phyloP scores from a whole-genome alignment of 2,329 filamentous ascomycete genomes.

The Pleochaeta shiraiana region DNA sequence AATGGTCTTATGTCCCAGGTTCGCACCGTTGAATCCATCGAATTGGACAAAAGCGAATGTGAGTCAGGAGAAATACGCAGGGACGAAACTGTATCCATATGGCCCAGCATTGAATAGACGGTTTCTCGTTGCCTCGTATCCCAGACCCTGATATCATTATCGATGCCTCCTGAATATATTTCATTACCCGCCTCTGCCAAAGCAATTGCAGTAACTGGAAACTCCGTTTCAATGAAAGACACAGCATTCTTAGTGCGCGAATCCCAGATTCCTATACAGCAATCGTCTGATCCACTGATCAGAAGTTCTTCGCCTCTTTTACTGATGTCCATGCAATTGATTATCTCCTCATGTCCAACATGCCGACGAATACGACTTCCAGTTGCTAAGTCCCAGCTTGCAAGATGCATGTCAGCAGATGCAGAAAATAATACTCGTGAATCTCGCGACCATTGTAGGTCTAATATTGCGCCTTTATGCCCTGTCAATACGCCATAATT shows the following conservation, averaged over 20 bases:
- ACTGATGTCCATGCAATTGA: conserved; percentile 79
- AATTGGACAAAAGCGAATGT: conserved; percentile 73
- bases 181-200: conserved; percentile 91
- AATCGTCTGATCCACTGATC: conserved; percentile 83
- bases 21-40: conserved; percentile 80
- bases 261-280: conserved; percentile 89
- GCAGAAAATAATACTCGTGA: conserved; percentile 78
- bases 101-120: conserved; percentile 70
- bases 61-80: conserved; percentile 82
- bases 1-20: conserved; percentile 97
- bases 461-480: conserved; percentile 76
- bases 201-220: conserved; percentile 77
- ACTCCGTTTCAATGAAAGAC: conserved; percentile 76
- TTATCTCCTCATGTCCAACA: conserved; percentile 82
- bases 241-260: conserved; percentile 73
- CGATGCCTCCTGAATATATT: conserved; percentile 83
- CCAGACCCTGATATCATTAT: conserved; percentile 96
- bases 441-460: conserved; percentile 93
- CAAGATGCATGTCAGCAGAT: conserved; percentile 80
- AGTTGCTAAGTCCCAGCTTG: conserved; percentile 86
- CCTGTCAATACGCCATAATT: conserved; percentile 82
- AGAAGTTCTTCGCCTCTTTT: conserved; percentile 77
- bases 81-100: conserved; percentile 81
- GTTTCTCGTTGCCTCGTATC: conserved; percentile 81
- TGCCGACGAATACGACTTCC: conserved; percentile 85